A percentile compares a stretch with the other conserved stretches of the same genome.
Evolutionary conservation across 2,329 filamentous ascomycete genomes (phyloP).

Genomic region (Microcera coccophila): DNA sequence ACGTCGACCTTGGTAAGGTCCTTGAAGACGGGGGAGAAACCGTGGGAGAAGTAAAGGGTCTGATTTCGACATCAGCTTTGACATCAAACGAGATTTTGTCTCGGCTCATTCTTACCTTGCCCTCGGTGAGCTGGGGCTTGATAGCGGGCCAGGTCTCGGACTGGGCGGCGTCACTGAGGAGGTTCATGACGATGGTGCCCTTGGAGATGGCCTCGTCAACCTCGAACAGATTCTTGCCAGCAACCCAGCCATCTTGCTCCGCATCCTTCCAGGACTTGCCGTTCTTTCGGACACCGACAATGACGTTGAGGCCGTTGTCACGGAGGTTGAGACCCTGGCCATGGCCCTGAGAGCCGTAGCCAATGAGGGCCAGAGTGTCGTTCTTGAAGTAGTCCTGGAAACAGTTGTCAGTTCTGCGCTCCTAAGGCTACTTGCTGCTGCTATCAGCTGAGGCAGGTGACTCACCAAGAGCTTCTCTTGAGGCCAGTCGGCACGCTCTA

Average conservation of each 20-base stretch:
- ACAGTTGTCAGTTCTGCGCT: conserved; percentile 6
- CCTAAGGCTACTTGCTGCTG: not conserved
- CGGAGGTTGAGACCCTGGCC: conserved; percentile 99
- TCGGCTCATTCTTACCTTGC: conserved; percentile 66
- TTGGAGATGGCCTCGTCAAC: conserved; percentile 92
- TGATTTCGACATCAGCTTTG: conserved; percentile 31
- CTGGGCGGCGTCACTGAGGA: conserved; percentile 96
- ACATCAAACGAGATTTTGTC: conserved; percentile 23
- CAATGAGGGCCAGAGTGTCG: conserved; percentile 97
- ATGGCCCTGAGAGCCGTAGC: conserved; percentile 96
- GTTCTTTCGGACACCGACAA: conserved; percentile 97
- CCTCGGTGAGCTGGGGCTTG: conserved; percentile 97
- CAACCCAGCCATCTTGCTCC: conserved; percentile 93
- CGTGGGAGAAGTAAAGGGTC: conserved; percentile 99
- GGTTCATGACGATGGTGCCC: conserved; percentile 98
- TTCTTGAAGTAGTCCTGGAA: conserved; percentile 97
- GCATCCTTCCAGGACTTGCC: conserved; percentile 98
- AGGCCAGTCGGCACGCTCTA: conserved; percentile 98
- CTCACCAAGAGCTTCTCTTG: conserved; percentile 93
- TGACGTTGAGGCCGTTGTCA: conserved; percentile 99
- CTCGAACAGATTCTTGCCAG: conserved; percentile 98
- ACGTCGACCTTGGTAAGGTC: conserved; percentile 98
- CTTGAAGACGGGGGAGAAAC: conserved; percentile 99
- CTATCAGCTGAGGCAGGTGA: conserved; percentile 28
- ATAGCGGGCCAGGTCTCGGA: conserved; percentile 97